Evolutionary conservation across 495 filamentous ascomycete species (phyloP), one percentile per base, ranked within the genome.

Genomic region (Tuber melanosporum): DNA sequence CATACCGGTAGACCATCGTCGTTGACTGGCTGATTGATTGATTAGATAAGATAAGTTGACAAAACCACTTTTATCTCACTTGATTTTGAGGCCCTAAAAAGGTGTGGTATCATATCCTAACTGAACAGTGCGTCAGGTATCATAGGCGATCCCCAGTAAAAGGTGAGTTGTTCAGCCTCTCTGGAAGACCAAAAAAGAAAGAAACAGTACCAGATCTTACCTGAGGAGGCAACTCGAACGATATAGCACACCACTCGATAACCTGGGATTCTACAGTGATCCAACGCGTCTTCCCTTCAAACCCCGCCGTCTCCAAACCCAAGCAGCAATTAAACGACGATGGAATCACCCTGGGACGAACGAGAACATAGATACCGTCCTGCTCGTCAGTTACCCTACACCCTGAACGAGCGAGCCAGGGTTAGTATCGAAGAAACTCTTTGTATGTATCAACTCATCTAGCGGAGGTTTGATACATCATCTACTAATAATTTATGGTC

Each of bases 381-480:
- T 10, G 73, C 75, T 47, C 77, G 71, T 36, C 57, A 73, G 14
- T 44, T 82, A 22, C 80, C 76, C 7, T 82, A 73, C 71, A 79
- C 70, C 46, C 80, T 82, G 45, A 76, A 82, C 43, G 81, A 82
- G 14, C 81, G 81, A 22, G 75, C 82, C n/a, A 77, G 81, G 20
- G 81, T 75, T 17, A 46, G 73, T 6, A 74, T 83, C 39, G 82
- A 83, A 76, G 82, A 83, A 73, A 76, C 73, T 32, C 73, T 83
- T 42, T 82, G 82, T 83, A 32, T 42, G 78, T 76, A 57, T 49
- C 26, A 8, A 36, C 15, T 19, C 57, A 66, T 19, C 26, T 46
- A 19, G 19, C 10, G 19, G 42, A 42, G 2, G 20, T n/a, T 32
- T 20, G 20, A 62, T 47, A 41, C 17, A 46, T 71, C 42, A 22